phyloP scores from a whole-genome alignment of 306 rosid species.

The Trifolium dubium region DNA sequence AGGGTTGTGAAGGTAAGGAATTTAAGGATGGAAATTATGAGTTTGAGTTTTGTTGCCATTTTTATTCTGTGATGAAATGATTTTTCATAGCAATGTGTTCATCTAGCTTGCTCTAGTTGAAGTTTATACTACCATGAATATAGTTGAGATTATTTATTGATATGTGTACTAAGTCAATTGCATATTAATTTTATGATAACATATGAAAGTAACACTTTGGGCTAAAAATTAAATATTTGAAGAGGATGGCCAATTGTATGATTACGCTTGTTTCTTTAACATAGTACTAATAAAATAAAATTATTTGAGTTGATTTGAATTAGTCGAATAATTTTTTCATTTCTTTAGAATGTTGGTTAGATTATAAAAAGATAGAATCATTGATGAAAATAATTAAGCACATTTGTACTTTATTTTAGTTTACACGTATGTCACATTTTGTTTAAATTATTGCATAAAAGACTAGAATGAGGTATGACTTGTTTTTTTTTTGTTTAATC shows the following conservation, averaged over 20 bases:
- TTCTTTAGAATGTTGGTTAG: neutral
- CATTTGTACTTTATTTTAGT: too few relatives aligned
- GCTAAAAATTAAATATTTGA: neutral
- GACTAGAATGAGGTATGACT: neutral
- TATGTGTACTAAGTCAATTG: neutral
- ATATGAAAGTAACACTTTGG: neutral
- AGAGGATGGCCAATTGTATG: neutral
- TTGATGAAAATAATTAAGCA: neutral
- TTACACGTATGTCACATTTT: too few relatives aligned
- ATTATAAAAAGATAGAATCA: too few relatives aligned
- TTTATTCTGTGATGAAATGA: conserved; percentile 9
- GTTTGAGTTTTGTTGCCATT: neutral
- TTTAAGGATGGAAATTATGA: conserved; percentile 3
- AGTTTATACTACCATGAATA: neutral
- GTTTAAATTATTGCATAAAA: too few relatives aligned
- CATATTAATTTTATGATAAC: neutral
- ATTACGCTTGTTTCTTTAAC: neutral
- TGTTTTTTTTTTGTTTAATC: too few relatives aligned
- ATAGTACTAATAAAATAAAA: neutral
- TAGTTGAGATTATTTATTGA: neutral
- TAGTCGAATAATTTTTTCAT: neutral
- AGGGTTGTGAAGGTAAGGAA: conserved; percentile 27
- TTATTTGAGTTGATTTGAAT: neutral
- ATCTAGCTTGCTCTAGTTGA: neutral
- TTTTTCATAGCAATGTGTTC: neutral